A percentile compares a stretch with the other conserved stretches of the same genome.
Conservation (phyloP, 2,329 filamentous ascomycete species). For the Setomelanomma holmii region DNA sequence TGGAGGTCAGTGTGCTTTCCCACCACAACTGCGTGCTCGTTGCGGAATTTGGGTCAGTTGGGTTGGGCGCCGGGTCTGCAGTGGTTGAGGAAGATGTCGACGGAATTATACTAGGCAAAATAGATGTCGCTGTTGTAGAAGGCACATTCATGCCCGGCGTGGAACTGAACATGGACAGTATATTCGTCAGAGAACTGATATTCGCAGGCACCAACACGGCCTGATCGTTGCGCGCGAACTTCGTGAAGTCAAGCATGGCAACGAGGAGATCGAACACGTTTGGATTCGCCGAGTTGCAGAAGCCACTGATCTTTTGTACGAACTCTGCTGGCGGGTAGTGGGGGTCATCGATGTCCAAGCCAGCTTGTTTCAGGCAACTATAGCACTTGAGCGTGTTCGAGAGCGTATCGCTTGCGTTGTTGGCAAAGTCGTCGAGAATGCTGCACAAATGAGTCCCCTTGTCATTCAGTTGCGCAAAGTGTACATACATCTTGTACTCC, state of each 20-base stretch:
- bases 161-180: neutral
- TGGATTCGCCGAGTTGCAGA: slow-evolving; percentile 7
- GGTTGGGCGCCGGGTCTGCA: neutral
- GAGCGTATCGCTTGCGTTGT: neutral
- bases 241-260: neutral
- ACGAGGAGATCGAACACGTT: slow-evolving; percentile 3
- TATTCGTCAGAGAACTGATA: neutral
- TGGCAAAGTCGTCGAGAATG: neutral
- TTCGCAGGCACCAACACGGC: neutral
- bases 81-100: neutral
- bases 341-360: neutral
- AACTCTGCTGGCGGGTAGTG: neutral
- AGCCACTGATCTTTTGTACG: slow-evolving; percentile 5
- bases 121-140: neutral
- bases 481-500: neutral
- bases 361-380: slow-evolving; percentile 9
- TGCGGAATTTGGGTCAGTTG: too few species aligned
- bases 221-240: neutral
- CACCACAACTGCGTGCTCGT: neutral
- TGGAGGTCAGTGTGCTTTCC: neutral
- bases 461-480: neutral
- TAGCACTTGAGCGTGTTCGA: slow-evolving; percentile 1
- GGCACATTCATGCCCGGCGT: neutral
- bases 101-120: neutral
- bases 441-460: neutral